A percentile compares a stretch with the other conserved stretches of the same genome.
Evolutionary conservation across 208 protist species (phyloP).

Genomic region (Trypanosoma scelopori): DNA sequence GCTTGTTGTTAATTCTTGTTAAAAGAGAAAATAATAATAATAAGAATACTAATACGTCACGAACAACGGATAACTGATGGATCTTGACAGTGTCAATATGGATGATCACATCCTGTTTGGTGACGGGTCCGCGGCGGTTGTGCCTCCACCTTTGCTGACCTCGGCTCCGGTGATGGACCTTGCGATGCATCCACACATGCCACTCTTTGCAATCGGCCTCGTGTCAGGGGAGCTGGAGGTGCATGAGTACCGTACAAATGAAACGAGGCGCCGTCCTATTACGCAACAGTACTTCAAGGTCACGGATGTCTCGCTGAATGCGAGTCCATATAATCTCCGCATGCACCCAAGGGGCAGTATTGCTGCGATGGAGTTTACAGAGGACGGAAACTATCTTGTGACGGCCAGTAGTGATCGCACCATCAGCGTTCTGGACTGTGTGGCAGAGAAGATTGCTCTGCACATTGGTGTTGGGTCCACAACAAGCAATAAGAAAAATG

Average conservation of each 20-base stretch:
- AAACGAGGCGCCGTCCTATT: slow-evolving; percentile 35
- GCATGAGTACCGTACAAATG: slow-evolving; percentile 61
- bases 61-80: slow-evolving; percentile 36
- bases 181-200: slow-evolving; percentile 71
- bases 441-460: slow-evolving; percentile 61
- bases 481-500: slow-evolving; percentile 29
- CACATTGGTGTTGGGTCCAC: slow-evolving; percentile 43
- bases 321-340: slow-evolving; percentile 53
- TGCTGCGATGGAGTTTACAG: slow-evolving; percentile 87
- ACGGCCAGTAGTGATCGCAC: slow-evolving; percentile 78
- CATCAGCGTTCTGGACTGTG: slow-evolving; percentile 85
- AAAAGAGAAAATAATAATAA: no score
- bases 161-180: slow-evolving; percentile 72
- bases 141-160: slow-evolving; percentile 63
- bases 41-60: background rate
- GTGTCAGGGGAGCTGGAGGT: slow-evolving; percentile 84
- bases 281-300: slow-evolving; percentile 23
- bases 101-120: slow-evolving; percentile 67
- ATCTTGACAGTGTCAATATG: slow-evolving; percentile 40
- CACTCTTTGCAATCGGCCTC: slow-evolving; percentile 74
- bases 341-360: slow-evolving; percentile 80
- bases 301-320: background rate
- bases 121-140: slow-evolving; percentile 43
- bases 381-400: slow-evolving; percentile 82
- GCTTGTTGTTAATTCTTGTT: no score